Evolutionary conservation across 2,329 filamentous ascomycete genomes (phyloP).

Genomic region (Hypoxylon sp.): DNA sequence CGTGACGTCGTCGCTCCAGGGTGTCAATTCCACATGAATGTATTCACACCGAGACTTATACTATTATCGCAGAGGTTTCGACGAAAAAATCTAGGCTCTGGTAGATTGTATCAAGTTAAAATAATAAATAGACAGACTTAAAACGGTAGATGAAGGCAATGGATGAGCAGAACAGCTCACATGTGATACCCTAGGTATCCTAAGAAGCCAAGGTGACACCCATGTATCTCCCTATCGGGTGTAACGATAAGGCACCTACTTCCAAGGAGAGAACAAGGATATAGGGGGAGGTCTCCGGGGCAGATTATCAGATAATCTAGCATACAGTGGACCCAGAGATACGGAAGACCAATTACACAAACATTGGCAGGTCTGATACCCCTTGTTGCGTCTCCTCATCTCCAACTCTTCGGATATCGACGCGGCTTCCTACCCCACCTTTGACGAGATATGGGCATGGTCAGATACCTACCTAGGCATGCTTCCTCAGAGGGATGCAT

Average conservation of each 20-base stretch:
- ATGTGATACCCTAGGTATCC: constrained; percentile 23
- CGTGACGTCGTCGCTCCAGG: constrained; percentile 14
- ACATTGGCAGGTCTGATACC: background rate
- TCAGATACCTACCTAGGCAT: no score
- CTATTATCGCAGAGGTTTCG: background rate
- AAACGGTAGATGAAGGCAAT: constrained; percentile 1
- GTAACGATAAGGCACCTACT: constrained; percentile 28
- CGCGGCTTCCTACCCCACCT: constrained; percentile 25
- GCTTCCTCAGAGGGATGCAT: background rate
- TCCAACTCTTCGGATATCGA: constrained; percentile 25
- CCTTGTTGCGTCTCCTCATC: constrained; percentile 25
- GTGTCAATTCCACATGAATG: constrained; percentile 10
- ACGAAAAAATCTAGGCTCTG: background rate
- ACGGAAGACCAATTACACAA: background rate
- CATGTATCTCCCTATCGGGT: constrained; percentile 16
- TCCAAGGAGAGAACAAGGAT: constrained; percentile 10
- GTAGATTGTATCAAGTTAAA: background rate
- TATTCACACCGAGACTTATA: constrained; percentile 1
- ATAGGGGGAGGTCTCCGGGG: constrained; percentile 16
- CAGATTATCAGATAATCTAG: constrained; percentile 35
- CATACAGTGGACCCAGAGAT: constrained; percentile 24
- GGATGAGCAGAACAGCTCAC: background rate
- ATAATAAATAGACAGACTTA: background rate
- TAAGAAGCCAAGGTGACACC: constrained; percentile 2
- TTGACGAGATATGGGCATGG: constrained; percentile 5